Evolutionary conservation across 164 flowering plant species (phyloP), one percentile per base, ranked within the genome.

Genomic region (Vitis riparia): DNA sequence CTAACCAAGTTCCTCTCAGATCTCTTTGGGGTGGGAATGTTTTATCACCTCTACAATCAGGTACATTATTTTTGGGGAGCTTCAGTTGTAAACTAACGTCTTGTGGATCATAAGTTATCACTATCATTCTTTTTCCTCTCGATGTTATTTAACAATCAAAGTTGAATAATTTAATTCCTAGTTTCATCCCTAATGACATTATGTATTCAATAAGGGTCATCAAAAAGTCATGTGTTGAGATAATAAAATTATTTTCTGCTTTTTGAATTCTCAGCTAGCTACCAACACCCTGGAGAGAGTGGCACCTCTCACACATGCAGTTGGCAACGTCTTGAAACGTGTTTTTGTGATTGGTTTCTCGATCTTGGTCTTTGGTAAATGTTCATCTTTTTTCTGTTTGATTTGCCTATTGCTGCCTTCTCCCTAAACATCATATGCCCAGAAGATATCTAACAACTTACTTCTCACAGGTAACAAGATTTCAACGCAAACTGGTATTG

Each of bases 1-100:
- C n/a, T 92, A 9, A 83, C 83, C 66, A 94, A 94, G 82, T 94
- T 94, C 77, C 1, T 94, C 63, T 75, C 91, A 1, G 98, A 91
- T 80, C 97, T 94, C 63, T 92, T 92, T 70, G 91, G 97, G 98
- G 99, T 92, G 9, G 99, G 99, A 70, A 86, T 94, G 99, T 94
- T 94, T 76, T 92, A 94, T 81, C 99, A 94, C 65, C 93, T 94
- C 50, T 94, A 94, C 88, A 94, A 92, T 73, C 99, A 94, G 95
- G 99, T 91, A 80, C 16, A 19, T 60, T 68, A 51, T 4, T 29
- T 15, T 16, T 15, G 30, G 47, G 14, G 48, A 59, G 14, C 1
- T 50, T 49, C 44, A n/a, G 10, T 59, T 2, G 14, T 29, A 66
- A 53, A 3, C 23, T 52, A 14, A 11, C 19, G 15, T 11, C 27